Evolutionary conservation across 1,284 basidiomycete species (phyloP), one percentile per base, ranked within the genome.

Genomic region (Sphagnurus paluster): DNA sequence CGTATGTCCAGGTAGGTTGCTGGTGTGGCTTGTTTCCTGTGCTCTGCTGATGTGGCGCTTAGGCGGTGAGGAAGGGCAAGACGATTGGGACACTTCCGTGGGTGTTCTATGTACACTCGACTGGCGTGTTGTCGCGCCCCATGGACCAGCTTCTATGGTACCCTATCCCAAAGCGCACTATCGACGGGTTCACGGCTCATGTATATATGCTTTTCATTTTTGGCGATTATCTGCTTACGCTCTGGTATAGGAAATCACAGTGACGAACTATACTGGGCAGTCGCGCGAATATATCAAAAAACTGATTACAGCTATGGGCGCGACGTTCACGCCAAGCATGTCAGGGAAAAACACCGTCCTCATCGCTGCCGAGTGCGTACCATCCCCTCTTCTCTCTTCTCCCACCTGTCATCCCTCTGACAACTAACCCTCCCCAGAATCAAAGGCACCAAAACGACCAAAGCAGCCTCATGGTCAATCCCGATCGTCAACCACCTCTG

Each of bases 401-500:
- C 16, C 20, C 28, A 9, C 11, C 16, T 13, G 24, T 26, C 11
- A 7, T 26, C 11, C 11, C 11, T 26, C 11, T 26, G 9, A 23
- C 16, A 30, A 29, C 23, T 17, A n/a, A 34, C 14, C 20, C 7
- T 25, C 3, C 30, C 8, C 56, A 89, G 86, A 49, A 65, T 79
- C 16, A 68, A 69, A 1, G 89, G 89, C n/a, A 78, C 76, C 3
- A 93, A 93, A 67, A 82, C 87, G 0, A 66, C 69, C 5, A 87
- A 87, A 58, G 90, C 91, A 0, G 69, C 72, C 7, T 72, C 80
- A 0, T 95, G 93, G 93, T 79, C 78, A 1, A 88, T 95, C 48
- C 87, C 90, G 0, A 72, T 94, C 47, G 87, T 95, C 10, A 94
- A 93, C 55, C 93, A 96, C 57, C 74, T 79, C 0, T 96, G 92